Conservation (phyloP, 305 asterid species). For the Solanum aculeatissimum region DNA sequence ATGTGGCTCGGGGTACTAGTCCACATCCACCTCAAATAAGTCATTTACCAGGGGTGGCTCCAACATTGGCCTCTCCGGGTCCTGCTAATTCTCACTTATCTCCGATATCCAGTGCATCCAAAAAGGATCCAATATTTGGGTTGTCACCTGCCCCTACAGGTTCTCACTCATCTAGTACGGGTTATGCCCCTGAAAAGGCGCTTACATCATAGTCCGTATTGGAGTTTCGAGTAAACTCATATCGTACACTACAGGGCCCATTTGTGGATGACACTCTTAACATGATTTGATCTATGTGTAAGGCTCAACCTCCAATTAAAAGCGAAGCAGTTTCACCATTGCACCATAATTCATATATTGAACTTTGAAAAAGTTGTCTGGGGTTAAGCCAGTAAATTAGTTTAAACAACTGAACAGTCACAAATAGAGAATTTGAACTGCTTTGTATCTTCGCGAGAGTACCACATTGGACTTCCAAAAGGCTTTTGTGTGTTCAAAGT, state of each 20-base stretch:
- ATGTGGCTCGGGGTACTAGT: background rate
- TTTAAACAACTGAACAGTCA: background rate
- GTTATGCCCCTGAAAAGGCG: background rate
- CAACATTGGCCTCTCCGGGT: background rate
- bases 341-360: too few species aligned
- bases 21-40: background rate
- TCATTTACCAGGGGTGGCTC: background rate
- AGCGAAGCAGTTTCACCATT: too few species aligned
- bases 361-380: too few species aligned
- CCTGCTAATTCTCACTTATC: background rate
- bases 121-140: background rate
- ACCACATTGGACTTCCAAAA: background rate
- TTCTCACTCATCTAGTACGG: background rate
- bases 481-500: background rate
- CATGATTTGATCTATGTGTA: too few species aligned
- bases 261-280: too few species aligned
- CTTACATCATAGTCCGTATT: background rate
- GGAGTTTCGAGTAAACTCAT: too few species aligned
- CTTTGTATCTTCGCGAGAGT: background rate
- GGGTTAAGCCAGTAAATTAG: too few species aligned
- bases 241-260: too few species aligned
- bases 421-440: background rate
- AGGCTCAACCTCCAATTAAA: too few species aligned
- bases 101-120: background rate
- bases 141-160: background rate